Evolutionary conservation across 1,284 basidiomycete species (phyloP).

Genomic region (Stygiomarasmius scandens): DNA sequence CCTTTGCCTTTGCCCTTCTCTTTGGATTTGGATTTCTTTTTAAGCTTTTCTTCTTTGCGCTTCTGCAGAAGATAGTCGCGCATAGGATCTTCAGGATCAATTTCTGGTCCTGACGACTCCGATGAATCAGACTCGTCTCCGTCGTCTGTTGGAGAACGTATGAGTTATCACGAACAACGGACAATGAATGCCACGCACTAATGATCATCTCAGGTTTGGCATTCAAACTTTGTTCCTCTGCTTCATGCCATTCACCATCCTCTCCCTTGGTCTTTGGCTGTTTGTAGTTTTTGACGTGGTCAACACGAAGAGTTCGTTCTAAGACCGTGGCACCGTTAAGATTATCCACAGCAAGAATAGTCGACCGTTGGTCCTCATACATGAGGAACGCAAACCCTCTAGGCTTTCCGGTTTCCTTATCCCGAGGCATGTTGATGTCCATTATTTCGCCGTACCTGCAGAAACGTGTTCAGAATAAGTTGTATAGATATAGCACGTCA

Average conservation of each 20-base stretch:
- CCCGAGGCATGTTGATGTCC: constrained; percentile 92
- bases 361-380: too few relatives aligned
- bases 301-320: constrained; percentile 86
- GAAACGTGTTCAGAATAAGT: neutral
- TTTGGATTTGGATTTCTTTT: constrained; percentile 60
- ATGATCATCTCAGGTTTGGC: constrained; percentile 45
- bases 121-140: constrained; percentile 64
- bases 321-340: constrained; percentile 93
- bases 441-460: constrained; percentile 91
- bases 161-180: constrained; percentile 6
- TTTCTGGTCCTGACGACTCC: constrained; percentile 66
- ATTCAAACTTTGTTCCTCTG: constrained; percentile 85
- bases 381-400: constrained; percentile 96
- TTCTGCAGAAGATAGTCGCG: constrained; percentile 81
- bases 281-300: constrained; percentile 94
- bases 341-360: constrained; percentile 96
- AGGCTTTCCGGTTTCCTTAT: constrained; percentile 87
- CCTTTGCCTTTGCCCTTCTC: constrained; percentile 72
- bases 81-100: constrained; percentile 98
- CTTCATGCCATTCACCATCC: constrained; percentile 87
- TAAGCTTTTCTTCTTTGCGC: constrained; percentile 66
- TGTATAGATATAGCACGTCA: neutral
- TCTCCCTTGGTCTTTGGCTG: too few relatives aligned
- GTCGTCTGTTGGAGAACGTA: constrained; percentile 10
- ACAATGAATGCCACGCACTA: constrained; percentile 49